phyloP scores from a whole-genome alignment of 108 stramenopile species.

The Epipyxis sp. region DNA sequence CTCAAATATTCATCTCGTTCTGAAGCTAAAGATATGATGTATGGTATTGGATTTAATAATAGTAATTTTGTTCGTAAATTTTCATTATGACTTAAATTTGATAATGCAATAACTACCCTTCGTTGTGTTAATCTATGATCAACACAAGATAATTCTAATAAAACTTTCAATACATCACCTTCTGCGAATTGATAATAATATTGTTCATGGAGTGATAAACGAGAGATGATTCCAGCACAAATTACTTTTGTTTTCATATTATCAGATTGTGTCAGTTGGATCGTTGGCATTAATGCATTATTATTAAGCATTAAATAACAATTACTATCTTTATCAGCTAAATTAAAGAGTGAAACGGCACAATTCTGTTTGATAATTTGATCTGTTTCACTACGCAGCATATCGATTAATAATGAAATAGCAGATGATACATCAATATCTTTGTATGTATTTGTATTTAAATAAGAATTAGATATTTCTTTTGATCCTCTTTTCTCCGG shows the following conservation, averaged over 20 bases:
- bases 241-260: conserved; percentile 22
- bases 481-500: no score
- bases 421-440: conserved; percentile 10
- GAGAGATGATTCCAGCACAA: conserved; percentile 28
- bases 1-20: conserved; percentile 26
- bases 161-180: background rate
- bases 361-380: background rate
- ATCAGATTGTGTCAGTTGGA: conserved; percentile 4
- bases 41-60: background rate
- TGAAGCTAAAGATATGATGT: conserved; percentile 28
- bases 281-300: background rate
- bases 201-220: conserved; percentile 12
- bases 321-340: conserved; percentile 8
- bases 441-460: no score
- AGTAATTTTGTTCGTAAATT: background rate
- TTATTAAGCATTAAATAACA: background rate
- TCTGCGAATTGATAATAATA: conserved; percentile 14
- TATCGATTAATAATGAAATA: conserved; percentile 27
- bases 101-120: conserved; percentile 18
- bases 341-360: conserved; percentile 9
- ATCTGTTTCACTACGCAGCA: conserved; percentile 2
- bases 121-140: conserved; percentile 30
- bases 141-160: conserved; percentile 16
- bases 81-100: background rate
- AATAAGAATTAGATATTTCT: no score